Percentiles rank a stretch among this genome's conserved stretches.
Evolutionary conservation across 2,329 filamentous ascomycete genomes (phyloP).

Genomic region (Alternaria alternata): DNA sequence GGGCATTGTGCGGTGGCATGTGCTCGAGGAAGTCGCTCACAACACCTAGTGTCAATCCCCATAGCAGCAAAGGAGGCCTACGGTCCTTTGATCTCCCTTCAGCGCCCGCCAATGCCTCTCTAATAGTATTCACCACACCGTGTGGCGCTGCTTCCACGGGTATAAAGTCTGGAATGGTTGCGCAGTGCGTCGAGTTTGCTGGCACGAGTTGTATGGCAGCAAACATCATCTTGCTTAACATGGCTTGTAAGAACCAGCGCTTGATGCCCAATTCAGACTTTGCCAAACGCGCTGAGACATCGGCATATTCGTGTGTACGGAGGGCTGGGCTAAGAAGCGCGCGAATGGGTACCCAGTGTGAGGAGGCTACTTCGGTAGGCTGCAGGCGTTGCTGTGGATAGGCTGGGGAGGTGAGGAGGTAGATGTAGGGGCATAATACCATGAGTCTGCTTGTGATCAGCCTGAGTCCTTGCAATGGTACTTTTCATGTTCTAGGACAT

Average conservation of each 20-base stretch:
- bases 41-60: conserved; percentile 73
- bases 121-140: conserved; percentile 20
- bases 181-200: conserved; percentile 67
- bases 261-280: conserved; percentile 63
- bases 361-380: conserved; percentile 72
- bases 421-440: conserved; percentile 74
- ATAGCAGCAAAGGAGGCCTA: conserved; percentile 66
- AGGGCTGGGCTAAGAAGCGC: conserved; percentile 67
- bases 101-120: conserved; percentile 26
- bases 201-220: conserved; percentile 70
- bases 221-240: conserved; percentile 73
- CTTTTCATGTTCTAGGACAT: not conserved
- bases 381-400: conserved; percentile 69
- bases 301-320: conserved; percentile 69
- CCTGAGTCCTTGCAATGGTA: not conserved
- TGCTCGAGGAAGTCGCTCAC: conserved; percentile 73
- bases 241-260: conserved; percentile 62
- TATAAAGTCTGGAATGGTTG: conserved; percentile 61
- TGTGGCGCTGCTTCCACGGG: conserved; percentile 29
- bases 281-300: conserved; percentile 69
- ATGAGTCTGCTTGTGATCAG: conserved; percentile 61
- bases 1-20: conserved; percentile 68
- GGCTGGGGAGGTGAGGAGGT: conserved; percentile 65
- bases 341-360: conserved; percentile 73
- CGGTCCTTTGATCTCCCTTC: conserved; percentile 42